A percentile compares a stretch with the other conserved stretches of the same genome.
phyloP scores from a whole-genome alignment of 1,284 basidiomycete species.

The Puccinia sorghi region DNA sequence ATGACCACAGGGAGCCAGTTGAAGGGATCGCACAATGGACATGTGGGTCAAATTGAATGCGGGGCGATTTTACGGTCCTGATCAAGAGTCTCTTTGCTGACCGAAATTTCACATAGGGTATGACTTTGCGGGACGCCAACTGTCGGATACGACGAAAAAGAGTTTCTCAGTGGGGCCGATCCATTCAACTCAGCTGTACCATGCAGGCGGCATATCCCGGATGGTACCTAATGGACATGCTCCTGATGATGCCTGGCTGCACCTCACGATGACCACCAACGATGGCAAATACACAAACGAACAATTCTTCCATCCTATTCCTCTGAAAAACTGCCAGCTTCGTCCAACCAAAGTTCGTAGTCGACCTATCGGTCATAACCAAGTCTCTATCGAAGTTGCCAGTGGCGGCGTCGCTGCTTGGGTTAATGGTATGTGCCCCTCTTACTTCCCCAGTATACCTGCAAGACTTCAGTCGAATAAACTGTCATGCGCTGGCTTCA shows the following conservation, averaged over 20 bases:
- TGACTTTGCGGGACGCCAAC: conserved; percentile 63
- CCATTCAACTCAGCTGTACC: conserved; percentile 63
- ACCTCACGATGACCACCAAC: conserved; percentile 63
- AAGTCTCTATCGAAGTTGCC: conserved; percentile 63
- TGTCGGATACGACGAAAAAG: conserved; percentile 59
- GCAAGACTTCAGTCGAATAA: background rate
- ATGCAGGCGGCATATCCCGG: conserved; percentile 53
- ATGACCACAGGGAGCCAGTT: conserved; percentile 59
- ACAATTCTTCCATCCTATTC: conserved; percentile 65
- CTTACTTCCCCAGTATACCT: background rate
- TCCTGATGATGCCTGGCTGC: conserved; percentile 63
- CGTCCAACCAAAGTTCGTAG: conserved; percentile 63
- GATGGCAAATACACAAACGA: conserved; percentile 63
- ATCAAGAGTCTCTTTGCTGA: background rate
- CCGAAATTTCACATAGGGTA: conserved; percentile 58
- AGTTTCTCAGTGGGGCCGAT: conserved; percentile 62
- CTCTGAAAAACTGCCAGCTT: conserved; percentile 62
- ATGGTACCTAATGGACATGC: conserved; percentile 60
- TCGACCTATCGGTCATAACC: conserved; percentile 57
- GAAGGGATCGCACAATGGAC: conserved; percentile 63
- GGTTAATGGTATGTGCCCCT: conserved; percentile 52
- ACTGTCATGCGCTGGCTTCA: background rate
- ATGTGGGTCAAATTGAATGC: conserved; percentile 56
- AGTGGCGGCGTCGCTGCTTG: conserved; percentile 65
- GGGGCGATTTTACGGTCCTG: background rate